A percentile compares a stretch with the other conserved stretches of the same genome.
phyloP scores from a whole-genome alignment of 257 asterid species.

The Verbena officinalis region DNA sequence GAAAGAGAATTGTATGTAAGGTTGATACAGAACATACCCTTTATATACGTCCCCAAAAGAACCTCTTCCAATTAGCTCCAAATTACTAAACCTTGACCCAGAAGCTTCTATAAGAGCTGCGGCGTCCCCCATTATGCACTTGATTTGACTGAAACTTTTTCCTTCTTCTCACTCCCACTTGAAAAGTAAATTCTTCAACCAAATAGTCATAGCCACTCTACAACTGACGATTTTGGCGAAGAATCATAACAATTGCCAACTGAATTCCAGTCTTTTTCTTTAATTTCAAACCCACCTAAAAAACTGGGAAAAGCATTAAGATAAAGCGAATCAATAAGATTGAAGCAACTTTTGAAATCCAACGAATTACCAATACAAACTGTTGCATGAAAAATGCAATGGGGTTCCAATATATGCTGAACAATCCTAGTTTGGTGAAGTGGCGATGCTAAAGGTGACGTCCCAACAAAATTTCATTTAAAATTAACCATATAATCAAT shows the following conservation, averaged over 20 bases:
- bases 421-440: slow-evolving; percentile 47
- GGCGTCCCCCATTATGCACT: slow-evolving; percentile 56
- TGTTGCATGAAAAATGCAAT: slow-evolving; percentile 27
- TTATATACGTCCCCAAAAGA: slow-evolving; percentile 83
- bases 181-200: slow-evolving; percentile 11
- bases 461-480: slow-evolving; percentile 41
- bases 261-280: slow-evolving; percentile 20
- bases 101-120: slow-evolving; percentile 66
- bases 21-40: slow-evolving; percentile 49
- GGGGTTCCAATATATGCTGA: slow-evolving; percentile 19
- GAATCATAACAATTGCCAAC: slow-evolving; percentile 16
- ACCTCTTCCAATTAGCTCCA: slow-evolving; percentile 85
- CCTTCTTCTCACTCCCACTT: slow-evolving; percentile 5
- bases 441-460: slow-evolving; percentile 50
- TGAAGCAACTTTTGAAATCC: slow-evolving; percentile 24
- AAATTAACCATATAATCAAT: neutral
- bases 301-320: neutral
- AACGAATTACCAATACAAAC: neutral
- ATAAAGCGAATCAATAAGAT: neutral
- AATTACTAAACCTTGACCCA: slow-evolving; percentile 63
- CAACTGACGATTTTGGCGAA: neutral
- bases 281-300: slow-evolving; percentile 1
- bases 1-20: neutral
- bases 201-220: slow-evolving; percentile 3
- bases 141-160: neutral